Evolutionary conservation across 2,329 filamentous ascomycete genomes (phyloP).

Genomic region (Trichoderma cornu-damae): DNA sequence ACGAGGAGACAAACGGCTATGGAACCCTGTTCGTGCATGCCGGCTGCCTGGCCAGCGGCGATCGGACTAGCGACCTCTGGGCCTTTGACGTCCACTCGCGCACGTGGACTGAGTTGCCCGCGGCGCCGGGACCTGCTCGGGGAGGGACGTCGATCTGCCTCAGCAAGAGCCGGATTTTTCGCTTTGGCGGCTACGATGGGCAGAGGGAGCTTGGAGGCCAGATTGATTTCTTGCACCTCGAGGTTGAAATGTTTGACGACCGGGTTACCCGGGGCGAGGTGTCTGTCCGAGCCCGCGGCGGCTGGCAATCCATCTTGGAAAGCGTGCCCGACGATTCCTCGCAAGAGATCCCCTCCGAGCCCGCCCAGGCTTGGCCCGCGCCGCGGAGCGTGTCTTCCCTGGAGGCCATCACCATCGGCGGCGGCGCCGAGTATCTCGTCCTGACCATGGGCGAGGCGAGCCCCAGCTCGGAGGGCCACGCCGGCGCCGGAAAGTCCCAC

Average conservation of each 20-base stretch:
- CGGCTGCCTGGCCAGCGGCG: constrained; percentile 60
- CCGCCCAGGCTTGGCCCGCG: constrained; percentile 44
- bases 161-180: constrained; percentile 60
- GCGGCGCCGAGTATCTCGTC: constrained; percentile 58
- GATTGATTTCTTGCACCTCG: constrained; percentile 61
- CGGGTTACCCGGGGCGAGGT: constrained; percentile 45
- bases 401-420: constrained; percentile 52
- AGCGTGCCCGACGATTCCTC: constrained; percentile 31
- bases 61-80: constrained; percentile 67
- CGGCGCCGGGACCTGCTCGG: constrained; percentile 61
- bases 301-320: constrained; percentile 51
- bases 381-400: constrained; percentile 51
- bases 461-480: constrained; percentile 46
- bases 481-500: constrained; percentile 50
- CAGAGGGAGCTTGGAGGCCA: constrained; percentile 62
- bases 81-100: constrained; percentile 61
- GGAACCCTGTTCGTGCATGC: constrained; percentile 72
- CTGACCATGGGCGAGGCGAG: constrained; percentile 55
- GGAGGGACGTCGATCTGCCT: constrained; percentile 65
- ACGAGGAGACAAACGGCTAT: constrained; percentile 57
- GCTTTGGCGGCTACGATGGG: constrained; percentile 78
- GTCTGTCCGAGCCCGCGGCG: constrained; percentile 44
- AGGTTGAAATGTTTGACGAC: constrained; percentile 52
- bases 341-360: constrained; percentile 34
- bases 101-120: constrained; percentile 62